Base-by-base conservation (phyloP, 2,329 filamentous ascomycete genomes). In the Hansfordia pulvinata region DNA sequence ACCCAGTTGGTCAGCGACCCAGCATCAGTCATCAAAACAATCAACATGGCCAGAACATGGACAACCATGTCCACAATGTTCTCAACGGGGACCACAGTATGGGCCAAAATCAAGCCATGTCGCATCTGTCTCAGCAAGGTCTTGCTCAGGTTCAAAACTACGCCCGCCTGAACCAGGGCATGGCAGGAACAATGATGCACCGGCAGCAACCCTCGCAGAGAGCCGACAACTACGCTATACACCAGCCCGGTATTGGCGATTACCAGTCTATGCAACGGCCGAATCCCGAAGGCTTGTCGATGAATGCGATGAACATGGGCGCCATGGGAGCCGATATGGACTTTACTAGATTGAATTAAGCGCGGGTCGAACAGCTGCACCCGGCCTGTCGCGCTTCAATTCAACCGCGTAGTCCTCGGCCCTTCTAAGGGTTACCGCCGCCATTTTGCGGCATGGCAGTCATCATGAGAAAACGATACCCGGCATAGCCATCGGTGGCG, bases 1-100 rank as follows among this genome's bases (percentile, higher is more conserved):
- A 53, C 19, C 59, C 60, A 1, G 48, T 69, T 27, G 52, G 54
- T 17, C 52, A 49, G 22, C 40, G 45, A 19, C 39, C 40, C 6
- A 25, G 40, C 17, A 31, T 48, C 17, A 49, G 39, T 19, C 42
- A 39, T 5, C 44, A 47, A 10, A 50, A 50, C 19, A 39, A 45
- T 30, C 39, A 44, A 21, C 34, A 48, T 31, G 36, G 47, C 40
- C 35, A 42, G 35, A 36, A 36, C 9, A 40, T 45, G 31, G 34
- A 35, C 4, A 47, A 54, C 22, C 47, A 51, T 13, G 14, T 17
- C 9, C 23, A 23, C 8, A 11, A 23, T 14, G 12, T 17, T 14
- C 10, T 14, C 13, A 41, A 43, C 12, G 36, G 45, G 20, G 37
- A 42, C 20, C 38, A 43, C 28, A 34, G 37, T 3, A 42, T 53